Percentiles rank a stretch among this genome's conserved stretches.
These are phyloP conservation scores for Tetratostichococcus sp. DNA, from an alignment of 139 green algal genomes.

Conservation along the genomic window DNA sequence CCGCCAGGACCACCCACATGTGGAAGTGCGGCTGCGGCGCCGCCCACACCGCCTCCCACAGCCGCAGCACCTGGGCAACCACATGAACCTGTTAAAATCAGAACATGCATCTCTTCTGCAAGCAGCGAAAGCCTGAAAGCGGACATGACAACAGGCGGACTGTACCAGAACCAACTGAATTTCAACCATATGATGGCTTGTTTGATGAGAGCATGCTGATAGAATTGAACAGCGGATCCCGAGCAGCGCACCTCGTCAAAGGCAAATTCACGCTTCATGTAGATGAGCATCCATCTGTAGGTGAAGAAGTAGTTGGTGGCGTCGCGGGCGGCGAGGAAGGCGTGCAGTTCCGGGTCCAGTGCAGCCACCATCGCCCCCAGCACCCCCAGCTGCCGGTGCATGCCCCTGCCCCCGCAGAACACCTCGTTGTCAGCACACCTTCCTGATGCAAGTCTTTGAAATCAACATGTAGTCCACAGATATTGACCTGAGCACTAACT, in stretches of 20 bases:
- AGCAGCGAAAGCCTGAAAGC: too few species aligned
- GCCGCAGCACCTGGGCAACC: conserved; percentile 53
- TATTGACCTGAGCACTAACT: too few species aligned
- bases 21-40: conserved; percentile 78
- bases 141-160: too few species aligned
- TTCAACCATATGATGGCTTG: too few species aligned
- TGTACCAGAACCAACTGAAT: too few species aligned
- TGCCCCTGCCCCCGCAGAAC: conserved; percentile 39
- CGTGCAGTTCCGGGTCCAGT: conserved; percentile 77
- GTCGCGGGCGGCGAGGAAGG: conserved; percentile 58
- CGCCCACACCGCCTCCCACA: conserved; percentile 89
- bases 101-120: too few species aligned
- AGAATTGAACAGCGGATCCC: too few species aligned
- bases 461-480: neutral
- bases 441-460: too few species aligned
- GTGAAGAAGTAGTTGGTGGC: conserved; percentile 83
- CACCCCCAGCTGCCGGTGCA: conserved; percentile 78
- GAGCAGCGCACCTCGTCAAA: conserved; percentile 66
- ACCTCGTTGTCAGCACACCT: too few species aligned
- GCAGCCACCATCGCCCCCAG: conserved; percentile 65
- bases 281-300: conserved; percentile 73
- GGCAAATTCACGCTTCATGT: conserved; percentile 88
- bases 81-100: too few species aligned
- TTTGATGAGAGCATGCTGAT: too few species aligned
- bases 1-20: conserved; percentile 52